Base-by-base conservation (phyloP, 768 basidiomycete genomes). In the Cyclocybe cylindracea region DNA sequence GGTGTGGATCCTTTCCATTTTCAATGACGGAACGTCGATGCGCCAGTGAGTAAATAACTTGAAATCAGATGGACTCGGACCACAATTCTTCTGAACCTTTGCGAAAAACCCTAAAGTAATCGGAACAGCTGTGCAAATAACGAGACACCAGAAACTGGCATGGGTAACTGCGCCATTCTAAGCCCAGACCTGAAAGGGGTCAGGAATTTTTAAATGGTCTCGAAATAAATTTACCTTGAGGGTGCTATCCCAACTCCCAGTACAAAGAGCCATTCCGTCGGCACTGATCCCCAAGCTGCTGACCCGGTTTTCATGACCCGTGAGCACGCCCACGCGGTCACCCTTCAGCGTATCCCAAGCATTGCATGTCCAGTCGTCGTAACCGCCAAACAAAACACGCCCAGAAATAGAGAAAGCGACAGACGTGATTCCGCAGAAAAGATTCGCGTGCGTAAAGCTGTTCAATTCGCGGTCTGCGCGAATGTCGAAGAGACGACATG, bases 301-400 rank as follows among this genome's bases (percentile, higher is more conserved):
- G 60, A 99, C 94, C 57, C 96, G 79, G 78, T 99, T 99, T 79
- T 99, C 96, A 64, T 99, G 96, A n/a, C 97, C 96, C 35, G 94
- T 93, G 55, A 99, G 73, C 46, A 99, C 97, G 50, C 96, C 96
- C 36, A 99, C 94, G 50, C 96, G 90, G 70, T 98, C 96, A 49
- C 97, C 97, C 71, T 96, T 97, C 64, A 99, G 79, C 24, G 95
- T 98, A 68, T 99, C 96, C 96, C 96, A 99, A 46, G 98, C 96
- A 67, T 99, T 99, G 78, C 94, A 95, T 60, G 97, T 98, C 91
- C 97, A 98, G 67, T 99, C 96, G 70, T 99, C 96, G 68, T 99
- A 99, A 36, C 96, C 96, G 58, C 97, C 96, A 60, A 99, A 99
- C 37, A 99, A 79, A 61, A 99, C 92, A 54, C 96, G 90, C 34